These are phyloP conservation scores for Xylaria sp. DNA, from an alignment of 2,329 filamentous ascomycete species.

Conservation along the genomic window DNA sequence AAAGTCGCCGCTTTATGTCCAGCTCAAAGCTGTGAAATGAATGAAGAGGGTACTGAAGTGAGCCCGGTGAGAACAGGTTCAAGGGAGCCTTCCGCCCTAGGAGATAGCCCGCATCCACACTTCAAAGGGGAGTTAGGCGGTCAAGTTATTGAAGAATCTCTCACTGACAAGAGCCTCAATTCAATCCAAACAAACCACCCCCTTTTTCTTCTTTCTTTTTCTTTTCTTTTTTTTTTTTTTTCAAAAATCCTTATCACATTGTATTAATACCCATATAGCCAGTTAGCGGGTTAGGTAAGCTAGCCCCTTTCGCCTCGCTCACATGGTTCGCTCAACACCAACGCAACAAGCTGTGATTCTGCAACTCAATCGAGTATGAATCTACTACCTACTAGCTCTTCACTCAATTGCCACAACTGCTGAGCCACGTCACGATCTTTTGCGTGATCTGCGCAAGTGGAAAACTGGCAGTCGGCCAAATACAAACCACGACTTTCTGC, in stretches of 20 bases:
- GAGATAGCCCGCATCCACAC: neutral
- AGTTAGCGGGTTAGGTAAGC: neutral
- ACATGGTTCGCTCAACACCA: too few species aligned
- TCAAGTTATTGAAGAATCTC: neutral
- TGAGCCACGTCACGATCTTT: conserved; percentile 50
- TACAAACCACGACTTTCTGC: conserved; percentile 51
- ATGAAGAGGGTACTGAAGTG: neutral
- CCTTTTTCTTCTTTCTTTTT: too few species aligned
- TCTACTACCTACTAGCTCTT: conserved; percentile 53
- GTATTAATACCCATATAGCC: too few species aligned
- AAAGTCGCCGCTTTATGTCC: neutral
- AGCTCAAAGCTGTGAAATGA: neutral
- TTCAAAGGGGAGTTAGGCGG: too few species aligned
- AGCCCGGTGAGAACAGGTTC: too few species aligned
- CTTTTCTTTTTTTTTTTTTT: too few species aligned
- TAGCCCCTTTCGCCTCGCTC: too few species aligned
- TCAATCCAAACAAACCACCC: too few species aligned
- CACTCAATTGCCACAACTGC: conserved; percentile 56
- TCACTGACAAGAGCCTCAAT: too few species aligned
- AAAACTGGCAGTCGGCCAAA: conserved; percentile 54
- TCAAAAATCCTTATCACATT: too few species aligned
- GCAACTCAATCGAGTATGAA: conserved; percentile 43
- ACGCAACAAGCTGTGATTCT: neutral
- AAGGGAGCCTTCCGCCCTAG: too few species aligned
- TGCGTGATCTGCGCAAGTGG: conserved; percentile 44